Evolutionary conservation across 2,329 filamentous ascomycete genomes (phyloP).

Genomic region (Colletotrichum sidae): DNA sequence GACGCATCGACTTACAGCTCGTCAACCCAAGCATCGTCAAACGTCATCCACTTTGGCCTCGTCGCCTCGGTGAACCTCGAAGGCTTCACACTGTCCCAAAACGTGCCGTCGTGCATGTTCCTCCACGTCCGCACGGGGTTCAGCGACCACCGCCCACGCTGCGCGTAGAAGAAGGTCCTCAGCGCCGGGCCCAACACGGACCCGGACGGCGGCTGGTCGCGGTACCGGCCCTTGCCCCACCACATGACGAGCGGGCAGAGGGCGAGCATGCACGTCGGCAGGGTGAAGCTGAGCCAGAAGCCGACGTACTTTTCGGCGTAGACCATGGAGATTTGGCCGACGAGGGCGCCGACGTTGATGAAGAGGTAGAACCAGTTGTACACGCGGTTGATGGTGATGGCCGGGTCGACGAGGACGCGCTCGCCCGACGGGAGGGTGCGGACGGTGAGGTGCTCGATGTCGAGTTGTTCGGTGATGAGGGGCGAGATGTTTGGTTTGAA

Average conservation of each 20-base stretch:
- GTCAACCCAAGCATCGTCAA: constrained; percentile 84
- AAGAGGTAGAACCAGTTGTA: constrained; percentile 79
- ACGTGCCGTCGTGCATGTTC: constrained; percentile 65
- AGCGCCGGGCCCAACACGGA: constrained; percentile 76
- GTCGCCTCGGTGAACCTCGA: constrained; percentile 65
- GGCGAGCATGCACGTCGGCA: constrained; percentile 75
- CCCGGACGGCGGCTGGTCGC: constrained; percentile 68
- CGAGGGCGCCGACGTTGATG: constrained; percentile 77
- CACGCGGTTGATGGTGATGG: constrained; percentile 70
- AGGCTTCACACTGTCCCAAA: constrained; percentile 79
- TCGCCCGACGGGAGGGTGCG: constrained; percentile 66
- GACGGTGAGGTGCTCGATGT: constrained; percentile 65
- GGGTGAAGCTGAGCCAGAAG: constrained; percentile 77
- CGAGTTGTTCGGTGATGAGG: constrained; percentile 74
- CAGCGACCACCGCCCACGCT: constrained; percentile 76
- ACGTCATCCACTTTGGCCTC: constrained; percentile 78
- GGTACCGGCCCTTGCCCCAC: constrained; percentile 69
- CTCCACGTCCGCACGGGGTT: constrained; percentile 72
- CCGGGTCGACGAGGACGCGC: constrained; percentile 74
- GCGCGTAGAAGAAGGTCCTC: constrained; percentile 69
- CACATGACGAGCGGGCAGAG: constrained; percentile 72
- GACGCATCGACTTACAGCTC: constrained; percentile 59
- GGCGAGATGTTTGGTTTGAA: constrained; percentile 81
- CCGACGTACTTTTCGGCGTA: constrained; percentile 81
- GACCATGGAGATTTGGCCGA: constrained; percentile 74